Percentiles rank a stretch among this genome's conserved stretches.
Evolutionary conservation across 140 eudicot genomes (phyloP).

Genomic region (Senecio squalidus): DNA sequence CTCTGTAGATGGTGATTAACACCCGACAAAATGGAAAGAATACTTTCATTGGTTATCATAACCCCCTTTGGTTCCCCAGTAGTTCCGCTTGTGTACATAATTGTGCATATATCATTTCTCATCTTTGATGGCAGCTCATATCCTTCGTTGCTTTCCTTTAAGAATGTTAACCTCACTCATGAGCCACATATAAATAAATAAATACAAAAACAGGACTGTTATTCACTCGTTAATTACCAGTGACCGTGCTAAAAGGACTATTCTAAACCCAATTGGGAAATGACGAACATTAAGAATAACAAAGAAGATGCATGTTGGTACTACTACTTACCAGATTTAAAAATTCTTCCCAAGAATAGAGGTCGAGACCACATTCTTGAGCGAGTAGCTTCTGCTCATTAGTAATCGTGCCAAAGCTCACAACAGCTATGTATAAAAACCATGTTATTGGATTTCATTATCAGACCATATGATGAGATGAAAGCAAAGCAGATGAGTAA

Average conservation of each 20-base stretch:
- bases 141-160: constrained; percentile 43
- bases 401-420: constrained; percentile 80
- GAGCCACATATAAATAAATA: neutral
- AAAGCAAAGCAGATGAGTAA: neutral
- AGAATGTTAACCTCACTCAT: neutral
- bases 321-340: constrained; percentile 59
- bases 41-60: constrained; percentile 74
- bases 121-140: constrained; percentile 66
- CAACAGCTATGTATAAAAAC: constrained; percentile 49
- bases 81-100: constrained; percentile 98
- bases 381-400: constrained; percentile 48
- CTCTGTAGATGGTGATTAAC: constrained; percentile 66
- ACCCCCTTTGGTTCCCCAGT: constrained; percentile 99
- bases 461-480: neutral
- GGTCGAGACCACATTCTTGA: constrained; percentile 42
- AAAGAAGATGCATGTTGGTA: too few species aligned
- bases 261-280: too few species aligned
- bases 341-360: constrained; percentile 81
- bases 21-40: constrained; percentile 72
- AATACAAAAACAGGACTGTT: neutral
- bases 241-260: too few species aligned
- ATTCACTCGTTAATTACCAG: too few species aligned
- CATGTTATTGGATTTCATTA: neutral
- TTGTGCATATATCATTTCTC: constrained; percentile 78
- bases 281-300: too few species aligned